A percentile compares a stretch with the other conserved stretches of the same genome.
Evolutionary conservation across 441 rosid genomes (phyloP).

Genomic region (Raphanus hybrid): DNA sequence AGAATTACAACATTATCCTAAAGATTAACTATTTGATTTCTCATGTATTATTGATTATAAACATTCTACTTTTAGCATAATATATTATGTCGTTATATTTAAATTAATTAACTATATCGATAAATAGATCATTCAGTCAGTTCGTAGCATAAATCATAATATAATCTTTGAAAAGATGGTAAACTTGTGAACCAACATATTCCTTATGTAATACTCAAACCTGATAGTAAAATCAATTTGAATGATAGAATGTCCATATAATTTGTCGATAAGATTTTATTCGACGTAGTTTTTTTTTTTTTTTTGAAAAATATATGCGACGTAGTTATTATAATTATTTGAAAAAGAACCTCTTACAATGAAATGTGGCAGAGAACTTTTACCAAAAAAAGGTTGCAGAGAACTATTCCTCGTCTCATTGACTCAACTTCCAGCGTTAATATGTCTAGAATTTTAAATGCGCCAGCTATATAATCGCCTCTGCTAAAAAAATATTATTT

Average conservation of each 20-base stretch:
- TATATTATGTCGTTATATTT: no score
- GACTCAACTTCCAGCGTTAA: constrained; percentile 23
- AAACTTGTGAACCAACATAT: constrained; percentile 1
- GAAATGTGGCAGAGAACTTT: constrained; percentile 20
- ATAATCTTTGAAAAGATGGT: neutral
- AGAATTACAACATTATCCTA: neutral
- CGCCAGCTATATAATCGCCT: constrained; percentile 22
- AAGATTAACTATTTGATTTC: neutral
- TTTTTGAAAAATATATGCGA: neutral
- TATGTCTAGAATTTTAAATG: constrained; percentile 25
- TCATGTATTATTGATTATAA: neutral
- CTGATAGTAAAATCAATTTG: neutral
- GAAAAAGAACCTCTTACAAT: constrained; percentile 4
- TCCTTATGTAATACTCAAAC: neutral
- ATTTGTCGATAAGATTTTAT: neutral
- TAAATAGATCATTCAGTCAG: no score
- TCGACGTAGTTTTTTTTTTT: neutral
- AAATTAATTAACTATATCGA: no score
- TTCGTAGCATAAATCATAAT: neutral
- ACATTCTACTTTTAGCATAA: neutral
- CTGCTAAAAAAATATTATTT: neutral
- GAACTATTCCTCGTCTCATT: constrained; percentile 23
- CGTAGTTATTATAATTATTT: neutral
- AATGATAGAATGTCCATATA: neutral
- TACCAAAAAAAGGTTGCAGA: constrained; percentile 12